Base-by-base conservation (phyloP, 768 basidiomycete species). In the Russula sp. region DNA sequence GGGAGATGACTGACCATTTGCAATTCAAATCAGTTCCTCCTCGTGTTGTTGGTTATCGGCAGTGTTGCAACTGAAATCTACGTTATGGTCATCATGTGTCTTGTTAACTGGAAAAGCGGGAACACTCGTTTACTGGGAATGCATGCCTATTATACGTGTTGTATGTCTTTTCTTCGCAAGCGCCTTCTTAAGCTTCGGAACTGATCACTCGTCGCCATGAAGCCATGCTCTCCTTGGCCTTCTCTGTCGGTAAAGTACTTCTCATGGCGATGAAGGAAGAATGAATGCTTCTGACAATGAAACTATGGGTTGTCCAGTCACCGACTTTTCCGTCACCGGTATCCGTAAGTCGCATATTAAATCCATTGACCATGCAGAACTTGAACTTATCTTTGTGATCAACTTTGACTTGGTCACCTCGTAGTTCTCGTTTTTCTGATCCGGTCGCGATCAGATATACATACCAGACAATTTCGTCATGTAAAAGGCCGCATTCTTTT, bases 341-440 rank as follows among this genome's bases (percentile, higher is more conserved):
- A 61, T 61, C 42, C 64, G 64, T 65, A 32, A 57, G 64, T 50
- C 11, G 3, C 16, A 42, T n/a, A n/a, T 22, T 16, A 63, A 53
- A 18, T 22, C 1, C 5, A 42, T 30, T 48, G 42, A 36, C 40
- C 20, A 52, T 36, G 14, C 34, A n/a, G 30, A 49, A 30, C 10
- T 44, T 50, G 55, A 5, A 28, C 6, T 28, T 5, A 55, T 16
- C 40, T 3, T 20, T n/a, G 9, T 11, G 13, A 24, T 14, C 38
- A 44, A 44, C 26, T 24, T 22, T 34, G 20, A 49, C n/a, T 18
- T 10, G 32, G 36, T 32, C 36, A 32, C 22, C 14, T 49, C n/a
- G 7, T 14, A 65, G 64, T 65, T 32, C 64, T 65, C n/a, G 40
- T 38, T 14, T 65, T 61, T 18, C 64, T 65, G 14, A 46, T 57